A percentile compares a stretch with the other conserved stretches of the same genome.
Conservation (phyloP, 106 monocot species). For the Platanthera guangdongensis region DNA sequence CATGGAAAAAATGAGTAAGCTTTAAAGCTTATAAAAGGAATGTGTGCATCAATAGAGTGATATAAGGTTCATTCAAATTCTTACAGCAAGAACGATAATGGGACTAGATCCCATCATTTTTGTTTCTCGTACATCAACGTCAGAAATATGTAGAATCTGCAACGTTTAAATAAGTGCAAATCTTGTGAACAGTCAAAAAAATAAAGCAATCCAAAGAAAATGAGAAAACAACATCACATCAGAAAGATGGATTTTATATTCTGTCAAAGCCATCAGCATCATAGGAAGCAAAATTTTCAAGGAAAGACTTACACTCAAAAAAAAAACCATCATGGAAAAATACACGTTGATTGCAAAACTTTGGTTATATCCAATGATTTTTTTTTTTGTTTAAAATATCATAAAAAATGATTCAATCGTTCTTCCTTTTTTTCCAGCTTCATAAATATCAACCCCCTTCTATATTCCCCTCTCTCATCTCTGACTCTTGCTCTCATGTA, state of each 20-base stretch:
- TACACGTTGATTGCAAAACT: background rate
- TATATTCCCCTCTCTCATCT: too few species aligned
- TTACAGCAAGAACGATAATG: conserved; percentile 76
- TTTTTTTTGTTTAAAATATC: too few species aligned
- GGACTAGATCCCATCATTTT: conserved; percentile 96
- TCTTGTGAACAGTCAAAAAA: background rate
- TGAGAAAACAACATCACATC: background rate
- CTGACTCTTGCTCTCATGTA: too few species aligned
- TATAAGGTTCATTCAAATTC: conserved; percentile 6
- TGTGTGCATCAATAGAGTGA: background rate
- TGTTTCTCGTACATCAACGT: conserved; percentile 83
- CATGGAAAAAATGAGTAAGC: conserved; percentile 6
- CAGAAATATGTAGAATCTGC: conserved; percentile 95
- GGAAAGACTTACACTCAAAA: background rate
- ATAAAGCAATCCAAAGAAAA: background rate
- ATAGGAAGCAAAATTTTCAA: background rate
- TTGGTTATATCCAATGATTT: too few species aligned
- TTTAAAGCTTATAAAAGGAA: background rate
- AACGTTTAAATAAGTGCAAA: background rate
- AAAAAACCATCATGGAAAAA: background rate
- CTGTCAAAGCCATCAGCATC: too few species aligned
- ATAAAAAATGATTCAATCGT: too few species aligned
- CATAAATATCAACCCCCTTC: too few species aligned
- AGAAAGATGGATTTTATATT: background rate
- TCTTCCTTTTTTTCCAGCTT: too few species aligned